Conservation (phyloP, 805 yeast species). For the Yarrowia sp. region DNA sequence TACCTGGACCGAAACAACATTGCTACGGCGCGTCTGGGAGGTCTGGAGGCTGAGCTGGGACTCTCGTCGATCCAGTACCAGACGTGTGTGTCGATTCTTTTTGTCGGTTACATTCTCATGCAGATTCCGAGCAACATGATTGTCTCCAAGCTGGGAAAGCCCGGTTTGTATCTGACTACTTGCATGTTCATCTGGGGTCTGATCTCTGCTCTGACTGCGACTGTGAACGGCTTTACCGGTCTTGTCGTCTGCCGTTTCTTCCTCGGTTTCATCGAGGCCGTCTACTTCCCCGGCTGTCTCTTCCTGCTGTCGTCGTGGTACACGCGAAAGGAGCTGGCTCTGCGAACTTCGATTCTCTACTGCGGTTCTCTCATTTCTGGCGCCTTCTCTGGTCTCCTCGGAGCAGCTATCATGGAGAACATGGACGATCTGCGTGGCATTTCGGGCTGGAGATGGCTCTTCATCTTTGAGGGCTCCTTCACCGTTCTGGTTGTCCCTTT, state of each 20-base stretch:
- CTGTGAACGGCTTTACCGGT: conserved; percentile 47
- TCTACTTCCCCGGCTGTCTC: conserved; percentile 50
- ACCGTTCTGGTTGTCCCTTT: conserved; percentile 33
- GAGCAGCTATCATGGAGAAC: conserved; percentile 51
- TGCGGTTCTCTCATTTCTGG: conserved; percentile 52
- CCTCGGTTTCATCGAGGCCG: conserved; percentile 51
- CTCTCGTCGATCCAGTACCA: conserved; percentile 44
- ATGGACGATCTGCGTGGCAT: conserved; percentile 45
- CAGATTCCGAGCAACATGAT: conserved; percentile 39
- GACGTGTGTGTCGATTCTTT: conserved; percentile 44
- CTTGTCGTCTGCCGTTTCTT: conserved; percentile 47
- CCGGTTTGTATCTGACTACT: conserved; percentile 48
- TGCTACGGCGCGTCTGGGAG: conserved; percentile 40
- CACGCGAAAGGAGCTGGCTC: conserved; percentile 49
- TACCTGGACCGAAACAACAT: conserved; percentile 42
- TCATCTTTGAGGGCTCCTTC: conserved; percentile 55
- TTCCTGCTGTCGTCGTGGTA: conserved; percentile 57
- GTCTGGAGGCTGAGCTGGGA: conserved; percentile 40
- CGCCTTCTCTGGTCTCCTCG: conserved; percentile 56
- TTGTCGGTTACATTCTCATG: conserved; percentile 43
- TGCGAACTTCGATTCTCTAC: conserved; percentile 51
- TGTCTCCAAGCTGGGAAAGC: conserved; percentile 35
- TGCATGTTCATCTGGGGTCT: conserved; percentile 53
- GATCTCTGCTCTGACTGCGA: conserved; percentile 50
- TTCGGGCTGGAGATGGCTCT: conserved; percentile 56